Evolutionary conservation across 106 monocot species (phyloP), one percentile per base, ranked within the genome.

Genomic region (Alisma plantagoaquatica): DNA sequence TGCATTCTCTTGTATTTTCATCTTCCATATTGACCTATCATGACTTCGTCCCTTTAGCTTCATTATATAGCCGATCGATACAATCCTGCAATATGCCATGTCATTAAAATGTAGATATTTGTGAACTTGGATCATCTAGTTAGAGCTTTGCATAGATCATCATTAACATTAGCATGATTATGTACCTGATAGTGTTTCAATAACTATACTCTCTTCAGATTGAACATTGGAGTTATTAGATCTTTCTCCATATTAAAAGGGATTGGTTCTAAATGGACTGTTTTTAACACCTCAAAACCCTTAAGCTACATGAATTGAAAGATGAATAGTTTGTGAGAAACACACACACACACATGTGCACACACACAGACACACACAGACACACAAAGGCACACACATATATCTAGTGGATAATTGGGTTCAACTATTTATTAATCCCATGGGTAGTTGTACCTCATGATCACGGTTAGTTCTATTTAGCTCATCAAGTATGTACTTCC

Each of bases 141-240:
- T n/a, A n/a, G n/a, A n/a, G n/a, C n/a, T n/a, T n/a, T n/a, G n/a
- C n/a, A n/a, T n/a, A n/a, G n/a, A n/a, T n/a, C n/a, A n/a, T n/a
- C n/a, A n/a, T n/a, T n/a, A n/a, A n/a, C n/a, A n/a, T n/a, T n/a
- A n/a, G n/a, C n/a, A n/a, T n/a, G n/a, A n/a, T n/a, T n/a, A n/a
- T n/a, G n/a, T 42, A 87, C 87, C 87, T 87, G 75, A 27, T 82
- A 87, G 46, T 87, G 66, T 50, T 82, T 87, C 50, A 87, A 78
- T 49, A 87, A 12, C 45, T 87, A 82, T 5, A 78, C 72, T 44
- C 82, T 64, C 69, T 87, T 87, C 63, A 78, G 81, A 63, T 87
- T 87, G 26, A 49, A 82, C 23, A 82, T 87, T 26, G 87, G 87
- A 33, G 87, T 87, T 20, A 87, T 66, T 43, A 87, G 54, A 54